Conservation (phyloP, 805 yeast genomes). For the Metschnikowia shivogae region DNA sequence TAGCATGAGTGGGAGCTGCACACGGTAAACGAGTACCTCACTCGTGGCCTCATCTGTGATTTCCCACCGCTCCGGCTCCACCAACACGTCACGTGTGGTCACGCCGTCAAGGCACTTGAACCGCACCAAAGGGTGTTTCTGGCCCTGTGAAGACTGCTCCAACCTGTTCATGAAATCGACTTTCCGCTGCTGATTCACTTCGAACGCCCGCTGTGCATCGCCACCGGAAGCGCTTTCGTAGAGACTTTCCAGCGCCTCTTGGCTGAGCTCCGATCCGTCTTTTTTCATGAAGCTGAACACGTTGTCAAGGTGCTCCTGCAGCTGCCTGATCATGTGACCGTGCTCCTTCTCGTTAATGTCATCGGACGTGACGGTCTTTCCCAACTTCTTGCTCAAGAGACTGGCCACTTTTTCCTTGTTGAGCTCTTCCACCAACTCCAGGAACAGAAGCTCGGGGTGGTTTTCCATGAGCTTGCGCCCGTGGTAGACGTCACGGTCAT, state of each 20-base stretch:
- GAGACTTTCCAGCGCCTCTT: not conserved
- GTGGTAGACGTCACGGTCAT: constrained; percentile 40
- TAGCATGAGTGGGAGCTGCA: constrained; percentile 64
- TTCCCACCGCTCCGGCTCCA: constrained; percentile 79
- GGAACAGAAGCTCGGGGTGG: constrained; percentile 18
- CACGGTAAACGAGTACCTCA: constrained; percentile 43
- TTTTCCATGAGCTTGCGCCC: constrained; percentile 16
- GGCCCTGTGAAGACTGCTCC: constrained; percentile 41
- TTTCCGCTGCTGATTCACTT: constrained; percentile 43
- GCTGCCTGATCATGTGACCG: not conserved
- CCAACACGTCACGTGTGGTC: constrained; percentile 63
- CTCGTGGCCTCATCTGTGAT: constrained; percentile 70
- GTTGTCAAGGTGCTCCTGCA: constrained; percentile 10
- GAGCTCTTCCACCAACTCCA: constrained; percentile 19
- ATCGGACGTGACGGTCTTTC: constrained; percentile 3
- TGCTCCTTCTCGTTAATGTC: constrained; percentile 13
- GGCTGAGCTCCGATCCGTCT: not conserved
- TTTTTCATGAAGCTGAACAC: constrained; percentile 15
- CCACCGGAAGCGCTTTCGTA: not conserved
- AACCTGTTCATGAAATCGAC: constrained; percentile 40
- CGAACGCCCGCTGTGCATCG: not conserved
- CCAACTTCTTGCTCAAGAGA: constrained; percentile 11
- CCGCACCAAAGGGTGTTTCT: constrained; percentile 68
- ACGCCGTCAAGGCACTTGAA: constrained; percentile 69
- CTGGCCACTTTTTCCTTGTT: constrained; percentile 5